These are phyloP conservation scores for Balansia obtecta DNA, from an alignment of 2,329 filamentous ascomycete species.

Conservation along the genomic window DNA sequence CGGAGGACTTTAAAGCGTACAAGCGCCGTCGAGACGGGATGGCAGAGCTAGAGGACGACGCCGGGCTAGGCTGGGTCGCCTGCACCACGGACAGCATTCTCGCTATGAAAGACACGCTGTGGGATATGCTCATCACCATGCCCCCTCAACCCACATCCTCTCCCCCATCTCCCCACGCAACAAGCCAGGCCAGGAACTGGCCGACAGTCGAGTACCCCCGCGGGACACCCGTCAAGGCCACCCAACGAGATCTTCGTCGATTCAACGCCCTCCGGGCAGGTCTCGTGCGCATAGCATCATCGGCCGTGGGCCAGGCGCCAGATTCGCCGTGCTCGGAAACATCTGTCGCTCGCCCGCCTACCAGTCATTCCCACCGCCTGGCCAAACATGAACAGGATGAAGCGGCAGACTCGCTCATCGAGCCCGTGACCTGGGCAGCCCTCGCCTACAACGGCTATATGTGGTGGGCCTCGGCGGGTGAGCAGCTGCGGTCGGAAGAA, in stretches of 20 bases:
- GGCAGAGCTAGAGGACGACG: slow-evolving; percentile 30
- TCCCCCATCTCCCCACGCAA: slow-evolving; percentile 6
- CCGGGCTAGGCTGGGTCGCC: slow-evolving; percentile 68
- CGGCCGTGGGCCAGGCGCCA: slow-evolving; percentile 13
- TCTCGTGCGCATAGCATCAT: slow-evolving; percentile 35
- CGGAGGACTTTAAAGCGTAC: slow-evolving; percentile 42
- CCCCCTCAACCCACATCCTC: slow-evolving; percentile 46
- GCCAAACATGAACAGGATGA: slow-evolving; percentile 31
- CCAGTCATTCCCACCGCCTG: slow-evolving; percentile 14
- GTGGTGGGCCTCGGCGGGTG: slow-evolving; percentile 81
- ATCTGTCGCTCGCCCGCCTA: slow-evolving; percentile 15
- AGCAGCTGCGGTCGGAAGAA: slow-evolving; percentile 50
- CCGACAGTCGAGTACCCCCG: slow-evolving; percentile 59
- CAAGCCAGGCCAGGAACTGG: slow-evolving; percentile 53
- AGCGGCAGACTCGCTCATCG: slow-evolving; percentile 42
- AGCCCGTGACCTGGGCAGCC: slow-evolving; percentile 56
- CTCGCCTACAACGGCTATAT: slow-evolving; percentile 74
- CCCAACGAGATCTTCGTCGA: slow-evolving; percentile 77
- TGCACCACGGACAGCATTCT: slow-evolving; percentile 94
- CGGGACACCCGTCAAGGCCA: slow-evolving; percentile 62
- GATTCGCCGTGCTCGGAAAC: slow-evolving; percentile 17
- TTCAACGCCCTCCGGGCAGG: slow-evolving; percentile 58
- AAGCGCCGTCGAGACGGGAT: slow-evolving; percentile 25
- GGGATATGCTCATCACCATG: slow-evolving; percentile 80
- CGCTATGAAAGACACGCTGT: slow-evolving; percentile 72